Evolutionary conservation across 148 eudicot species (phyloP).

Genomic region (Rhododendron henanense): DNA sequence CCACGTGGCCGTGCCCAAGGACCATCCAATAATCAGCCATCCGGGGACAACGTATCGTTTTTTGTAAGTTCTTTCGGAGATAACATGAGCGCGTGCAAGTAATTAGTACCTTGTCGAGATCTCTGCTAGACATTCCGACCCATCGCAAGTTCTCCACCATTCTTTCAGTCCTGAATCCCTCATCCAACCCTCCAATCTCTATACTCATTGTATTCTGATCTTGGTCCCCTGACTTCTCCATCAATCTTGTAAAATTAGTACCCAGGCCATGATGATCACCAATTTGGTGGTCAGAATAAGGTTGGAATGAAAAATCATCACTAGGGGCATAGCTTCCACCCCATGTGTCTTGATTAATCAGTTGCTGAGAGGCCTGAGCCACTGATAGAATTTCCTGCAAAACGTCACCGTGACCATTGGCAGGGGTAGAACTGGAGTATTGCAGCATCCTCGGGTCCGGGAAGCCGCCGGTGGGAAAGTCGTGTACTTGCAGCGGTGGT

Average conservation of each 20-base stretch:
- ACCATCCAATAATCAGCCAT: too few species aligned
- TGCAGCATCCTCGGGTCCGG: slow-evolving; percentile 31
- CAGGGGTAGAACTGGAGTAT: slow-evolving; percentile 17
- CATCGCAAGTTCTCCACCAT: slow-evolving; percentile 64
- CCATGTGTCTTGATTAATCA: slow-evolving; percentile 30
- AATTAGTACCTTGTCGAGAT: slow-evolving; percentile 43
- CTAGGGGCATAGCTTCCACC: slow-evolving; percentile 21
- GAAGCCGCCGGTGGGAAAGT: slow-evolving; percentile 34
- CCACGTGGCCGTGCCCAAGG: too few species aligned
- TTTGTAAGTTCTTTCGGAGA: neutral
- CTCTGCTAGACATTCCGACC: slow-evolving; percentile 58
- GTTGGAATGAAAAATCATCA: slow-evolving; percentile 38
- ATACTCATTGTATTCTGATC: slow-evolving; percentile 17
- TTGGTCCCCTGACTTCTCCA: slow-evolving; percentile 12
- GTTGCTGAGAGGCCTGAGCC: slow-evolving; percentile 61
- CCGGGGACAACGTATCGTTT: too few species aligned
- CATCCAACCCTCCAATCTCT: slow-evolving; percentile 34
- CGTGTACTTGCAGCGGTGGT: slow-evolving; percentile 78
- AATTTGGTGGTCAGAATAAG: neutral
- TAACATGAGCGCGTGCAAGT: neutral
- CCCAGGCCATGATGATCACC: neutral
- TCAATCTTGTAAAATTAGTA: slow-evolving; percentile 21
- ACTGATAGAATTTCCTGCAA: slow-evolving; percentile 64
- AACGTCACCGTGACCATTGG: slow-evolving; percentile 19
- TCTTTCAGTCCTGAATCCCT: slow-evolving; percentile 34